phyloP scores from a whole-genome alignment of 495 filamentous ascomycete genomes.

The Tetracladium setigerum region DNA sequence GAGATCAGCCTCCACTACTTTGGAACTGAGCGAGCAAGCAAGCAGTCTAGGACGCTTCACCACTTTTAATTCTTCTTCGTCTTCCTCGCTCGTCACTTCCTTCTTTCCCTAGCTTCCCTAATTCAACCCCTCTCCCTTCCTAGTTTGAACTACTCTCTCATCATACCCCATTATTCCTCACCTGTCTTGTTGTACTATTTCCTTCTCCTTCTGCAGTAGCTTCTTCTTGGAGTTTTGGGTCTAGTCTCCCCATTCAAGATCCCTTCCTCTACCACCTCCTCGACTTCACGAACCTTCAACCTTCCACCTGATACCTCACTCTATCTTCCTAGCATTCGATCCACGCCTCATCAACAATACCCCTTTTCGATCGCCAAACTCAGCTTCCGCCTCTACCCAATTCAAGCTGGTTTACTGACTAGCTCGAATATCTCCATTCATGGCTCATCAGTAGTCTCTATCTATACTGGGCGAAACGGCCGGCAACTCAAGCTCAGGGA shows the following conservation, averaged over 20 bases:
- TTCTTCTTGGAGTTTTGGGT: slow-evolving; percentile 13
- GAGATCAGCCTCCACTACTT: slow-evolving; percentile 23
- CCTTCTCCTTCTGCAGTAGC: slow-evolving; percentile 10
- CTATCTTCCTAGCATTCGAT: slow-evolving; percentile 25
- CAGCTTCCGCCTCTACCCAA: slow-evolving; percentile 5
- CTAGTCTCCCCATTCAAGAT: slow-evolving; percentile 22
- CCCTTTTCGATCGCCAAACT: slow-evolving; percentile 22
- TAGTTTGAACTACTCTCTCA: slow-evolving; percentile 1
- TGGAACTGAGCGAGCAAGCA: neutral
- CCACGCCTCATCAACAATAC: slow-evolving; percentile 21
- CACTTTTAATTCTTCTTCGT: slow-evolving; percentile 9
- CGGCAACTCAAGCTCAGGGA: no score
- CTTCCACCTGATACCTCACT: slow-evolving; percentile 22
- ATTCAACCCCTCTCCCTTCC: neutral
- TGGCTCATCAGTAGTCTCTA: slow-evolving; percentile 8
- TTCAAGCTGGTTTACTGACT: slow-evolving; percentile 1
- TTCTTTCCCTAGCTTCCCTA: neutral
- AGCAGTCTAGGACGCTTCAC: neutral
- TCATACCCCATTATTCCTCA: slow-evolving; percentile 17
- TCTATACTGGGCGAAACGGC: neutral
- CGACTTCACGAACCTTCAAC: slow-evolving; percentile 19
- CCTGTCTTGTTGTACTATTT: slow-evolving; percentile 7
- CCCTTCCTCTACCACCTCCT: slow-evolving; percentile 3
- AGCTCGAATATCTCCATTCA: slow-evolving; percentile 3
- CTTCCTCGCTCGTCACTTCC: neutral